Evolutionary conservation across 257 asterid genomes (phyloP).

Genomic region (Leonotis leonurus): DNA sequence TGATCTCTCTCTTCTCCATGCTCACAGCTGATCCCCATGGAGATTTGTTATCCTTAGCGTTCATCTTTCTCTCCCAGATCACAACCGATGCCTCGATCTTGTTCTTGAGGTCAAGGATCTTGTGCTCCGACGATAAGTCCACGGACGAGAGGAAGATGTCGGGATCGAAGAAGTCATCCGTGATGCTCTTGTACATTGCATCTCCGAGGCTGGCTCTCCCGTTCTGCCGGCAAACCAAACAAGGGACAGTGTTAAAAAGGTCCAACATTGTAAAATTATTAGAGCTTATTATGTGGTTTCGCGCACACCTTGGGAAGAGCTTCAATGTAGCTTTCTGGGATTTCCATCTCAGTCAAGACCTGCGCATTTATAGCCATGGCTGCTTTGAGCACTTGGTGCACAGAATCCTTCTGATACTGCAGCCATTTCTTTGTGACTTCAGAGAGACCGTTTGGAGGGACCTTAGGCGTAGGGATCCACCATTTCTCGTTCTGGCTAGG

Average conservation of each 20-base stretch:
- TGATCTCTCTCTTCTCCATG: conserved; percentile 68
- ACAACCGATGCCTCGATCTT: conserved; percentile 78
- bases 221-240: conserved; percentile 30
- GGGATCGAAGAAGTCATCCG: conserved; percentile 70
- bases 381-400: conserved; percentile 80
- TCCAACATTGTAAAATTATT: not conserved
- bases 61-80: conserved; percentile 86
- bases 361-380: conserved; percentile 87
- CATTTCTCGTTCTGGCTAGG: conserved; percentile 47
- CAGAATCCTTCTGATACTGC: conserved; percentile 73
- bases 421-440: conserved; percentile 65
- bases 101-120: conserved; percentile 79
- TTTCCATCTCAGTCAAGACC: conserved; percentile 65
- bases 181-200: conserved; percentile 65
- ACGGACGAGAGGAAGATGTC: conserved; percentile 46
- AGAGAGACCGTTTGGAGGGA: conserved; percentile 63
- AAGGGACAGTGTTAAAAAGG: not conserved
- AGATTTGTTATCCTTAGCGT: conserved; percentile 63
- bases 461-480: conserved; percentile 94
- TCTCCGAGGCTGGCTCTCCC: conserved; percentile 93
- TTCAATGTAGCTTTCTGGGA: conserved; percentile 82
- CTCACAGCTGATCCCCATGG: conserved; percentile 80
- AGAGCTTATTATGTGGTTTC: not conserved
- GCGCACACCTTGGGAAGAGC: conserved; percentile 76
- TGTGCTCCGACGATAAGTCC: conserved; percentile 76